phyloP scores from a whole-genome alignment of 2,329 filamentous ascomycete genomes.

The Xylaria sp. region DNA sequence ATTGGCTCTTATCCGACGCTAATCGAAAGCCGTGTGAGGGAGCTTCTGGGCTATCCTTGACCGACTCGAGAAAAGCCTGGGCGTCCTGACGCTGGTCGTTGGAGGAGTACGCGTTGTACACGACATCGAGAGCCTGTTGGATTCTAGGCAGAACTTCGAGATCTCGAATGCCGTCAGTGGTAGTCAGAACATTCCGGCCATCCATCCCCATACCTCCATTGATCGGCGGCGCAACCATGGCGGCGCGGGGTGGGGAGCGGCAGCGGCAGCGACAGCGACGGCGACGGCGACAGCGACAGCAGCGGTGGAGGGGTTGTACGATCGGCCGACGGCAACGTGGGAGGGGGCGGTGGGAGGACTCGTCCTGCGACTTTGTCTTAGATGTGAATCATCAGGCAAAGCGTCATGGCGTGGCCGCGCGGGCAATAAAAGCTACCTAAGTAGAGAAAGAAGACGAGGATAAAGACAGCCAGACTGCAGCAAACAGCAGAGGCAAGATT shows the following conservation, averaged over 20 bases:
- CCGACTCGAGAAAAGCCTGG: constrained; percentile 83
- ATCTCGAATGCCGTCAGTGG: constrained; percentile 46
- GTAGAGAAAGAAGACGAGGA: not conserved
- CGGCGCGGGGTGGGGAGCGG: constrained; percentile 28
- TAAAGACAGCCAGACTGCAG: constrained; percentile 1
- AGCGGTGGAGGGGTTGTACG: constrained; percentile 30
- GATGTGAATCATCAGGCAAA: constrained; percentile 45
- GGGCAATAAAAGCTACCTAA: constrained; percentile 12
- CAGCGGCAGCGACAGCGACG: not conserved
- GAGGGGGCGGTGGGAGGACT: constrained; percentile 45
- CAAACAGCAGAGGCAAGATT: constrained; percentile 10
- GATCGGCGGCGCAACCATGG: constrained; percentile 46
- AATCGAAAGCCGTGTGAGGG: constrained; percentile 87
- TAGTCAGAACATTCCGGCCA: constrained; percentile 51
- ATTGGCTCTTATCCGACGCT: constrained; percentile 78
- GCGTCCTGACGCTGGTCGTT: constrained; percentile 87
- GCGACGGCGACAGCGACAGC: not conserved
- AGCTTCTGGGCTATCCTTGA: constrained; percentile 83
- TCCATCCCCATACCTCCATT: constrained; percentile 48
- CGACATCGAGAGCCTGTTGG: constrained; percentile 84
- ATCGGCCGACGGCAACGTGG: constrained; percentile 43
- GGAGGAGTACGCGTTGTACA: constrained; percentile 83
- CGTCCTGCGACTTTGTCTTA: constrained; percentile 43
- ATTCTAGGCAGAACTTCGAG: constrained; percentile 72
- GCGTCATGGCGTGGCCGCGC: constrained; percentile 20